Evolutionary conservation across 1,284 basidiomycete species (phyloP), one percentile per base, ranked within the genome.

Genomic region (Trichosporon sp.): DNA sequence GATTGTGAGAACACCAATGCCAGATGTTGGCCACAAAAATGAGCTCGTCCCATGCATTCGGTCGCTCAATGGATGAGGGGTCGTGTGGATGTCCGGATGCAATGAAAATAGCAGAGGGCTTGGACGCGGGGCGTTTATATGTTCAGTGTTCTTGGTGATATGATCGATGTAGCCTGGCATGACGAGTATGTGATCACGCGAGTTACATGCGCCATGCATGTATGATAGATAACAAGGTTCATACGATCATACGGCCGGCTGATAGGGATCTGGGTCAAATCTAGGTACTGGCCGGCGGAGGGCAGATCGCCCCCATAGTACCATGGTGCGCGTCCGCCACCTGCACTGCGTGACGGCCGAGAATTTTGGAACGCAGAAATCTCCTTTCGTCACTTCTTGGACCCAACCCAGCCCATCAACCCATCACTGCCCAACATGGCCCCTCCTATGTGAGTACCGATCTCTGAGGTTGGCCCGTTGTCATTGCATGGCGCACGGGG

Each of bases 381-480:
- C 49, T 54, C 16, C 49, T n/a, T 29, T 54, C 25, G 25, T 29
- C 27, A 29, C 49, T 29, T 29, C 49, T 31, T 31, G 46, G 11
- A 27, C 3, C 27, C 25, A 29, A 16, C 10, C 27, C 25, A n/a
- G 16, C 5, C n/a, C 49, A 16, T n/a, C 49, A 54, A 16, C 13
- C 49, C 16, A 31, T 6, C 4, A 25, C 27, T 25, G 32, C 16
- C 27, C 62, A 63, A 2, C 57, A 63, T 63, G 62, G 44, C 62
- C 11, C 62, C 62, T 32, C 62, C 62, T 29, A 63, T 63, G 62
- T 63, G 44, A 54, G 62, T 63, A 8, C 16, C 34, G 1, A 23
- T 21, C 14, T 34, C 21, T 7, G 8, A 56, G 14, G 5, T 7
- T 14, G 3, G 34, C 10, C 7, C 16, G 16, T 40, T n/a, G n/a